Conservation (phyloP, 345 rosid genomes). For the Jatropha curcas region DNA sequence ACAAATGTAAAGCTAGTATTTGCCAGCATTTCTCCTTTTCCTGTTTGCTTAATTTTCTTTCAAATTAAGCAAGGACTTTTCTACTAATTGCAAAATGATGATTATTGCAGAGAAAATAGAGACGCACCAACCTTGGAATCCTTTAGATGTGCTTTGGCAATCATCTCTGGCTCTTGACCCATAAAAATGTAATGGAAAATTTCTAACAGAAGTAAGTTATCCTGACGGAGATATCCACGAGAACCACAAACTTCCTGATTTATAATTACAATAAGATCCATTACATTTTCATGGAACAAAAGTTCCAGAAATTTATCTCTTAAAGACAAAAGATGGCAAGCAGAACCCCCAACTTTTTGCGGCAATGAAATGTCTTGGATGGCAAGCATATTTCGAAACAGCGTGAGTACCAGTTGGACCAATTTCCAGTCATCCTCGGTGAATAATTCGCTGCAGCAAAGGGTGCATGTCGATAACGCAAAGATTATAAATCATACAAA, state of each 20-base stretch:
- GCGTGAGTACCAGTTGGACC: slow-evolving; percentile 83
- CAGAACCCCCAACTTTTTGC: slow-evolving; percentile 75
- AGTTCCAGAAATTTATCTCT: slow-evolving; percentile 80
- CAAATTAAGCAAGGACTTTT: not conserved
- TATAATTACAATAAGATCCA: slow-evolving; percentile 68
- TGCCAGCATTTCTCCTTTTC: not conserved
- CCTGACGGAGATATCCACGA: slow-evolving; percentile 64
- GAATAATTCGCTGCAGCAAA: slow-evolving; percentile 60
- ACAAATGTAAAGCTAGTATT: not conserved
- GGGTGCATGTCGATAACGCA: not conserved
- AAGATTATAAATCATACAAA: not conserved
- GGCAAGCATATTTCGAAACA: slow-evolving; percentile 85
- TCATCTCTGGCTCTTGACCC: slow-evolving; percentile 75
- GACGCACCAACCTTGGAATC: slow-evolving; percentile 38
- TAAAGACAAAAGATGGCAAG: slow-evolving; percentile 59
- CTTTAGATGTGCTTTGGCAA: slow-evolving; percentile 55
- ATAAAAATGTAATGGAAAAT: slow-evolving; percentile 64
- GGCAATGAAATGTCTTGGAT: slow-evolving; percentile 63
- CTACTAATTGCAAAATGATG: slow-evolving; percentile 3
- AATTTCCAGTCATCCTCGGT: slow-evolving; percentile 96
- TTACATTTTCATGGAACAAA: slow-evolving; percentile 71
- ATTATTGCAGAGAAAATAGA: slow-evolving; percentile 4
- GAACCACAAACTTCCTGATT: slow-evolving; percentile 65
- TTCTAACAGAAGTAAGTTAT: slow-evolving; percentile 80
- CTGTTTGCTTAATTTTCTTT: not conserved